These are phyloP conservation scores for Zarea fungicola DNA, from an alignment of 2,329 filamentous ascomycete species.

Conservation along the genomic window DNA sequence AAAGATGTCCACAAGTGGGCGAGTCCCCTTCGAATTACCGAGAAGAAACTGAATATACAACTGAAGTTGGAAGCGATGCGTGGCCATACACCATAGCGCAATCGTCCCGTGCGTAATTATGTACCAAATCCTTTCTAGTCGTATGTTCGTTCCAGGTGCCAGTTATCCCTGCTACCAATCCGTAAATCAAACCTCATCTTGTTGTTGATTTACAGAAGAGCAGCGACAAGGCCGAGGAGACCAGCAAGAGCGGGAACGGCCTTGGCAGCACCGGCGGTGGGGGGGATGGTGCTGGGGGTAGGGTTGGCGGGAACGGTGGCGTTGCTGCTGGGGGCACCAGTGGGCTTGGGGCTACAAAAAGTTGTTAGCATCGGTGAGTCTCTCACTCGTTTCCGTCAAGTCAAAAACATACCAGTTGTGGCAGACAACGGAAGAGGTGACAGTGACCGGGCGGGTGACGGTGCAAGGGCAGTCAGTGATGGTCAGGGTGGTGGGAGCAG, in stretches of 20 bases:
- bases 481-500: slow-evolving; percentile 63
- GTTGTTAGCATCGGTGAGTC: neutral
- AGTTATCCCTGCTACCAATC: slow-evolving; percentile 19
- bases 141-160: slow-evolving; percentile 31
- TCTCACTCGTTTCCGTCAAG: neutral
- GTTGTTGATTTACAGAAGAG: slow-evolving; percentile 50
- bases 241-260: slow-evolving; percentile 53
- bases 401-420: slow-evolving; percentile 42
- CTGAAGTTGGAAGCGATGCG: slow-evolving; percentile 3
- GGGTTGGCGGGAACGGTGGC: slow-evolving; percentile 27
- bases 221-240: slow-evolving; percentile 54
- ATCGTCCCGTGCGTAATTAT: slow-evolving; percentile 20
- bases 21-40: slow-evolving; percentile 5
- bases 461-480: slow-evolving; percentile 70
- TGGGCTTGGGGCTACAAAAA: slow-evolving; percentile 9
- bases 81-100: slow-evolving; percentile 5
- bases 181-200: slow-evolving; percentile 27
- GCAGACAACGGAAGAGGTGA: slow-evolving; percentile 48
- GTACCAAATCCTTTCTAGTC: slow-evolving; percentile 21
- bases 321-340: slow-evolving; percentile 27
- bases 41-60: slow-evolving; percentile 15
- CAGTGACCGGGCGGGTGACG: slow-evolving; percentile 53
- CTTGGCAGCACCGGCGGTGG: slow-evolving; percentile 52
- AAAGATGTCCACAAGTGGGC: neutral
- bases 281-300: slow-evolving; percentile 23